These are phyloP conservation scores for Trichosporon ovoides DNA, from an alignment of 1,284 basidiomycete species.

Conservation along the genomic window DNA sequence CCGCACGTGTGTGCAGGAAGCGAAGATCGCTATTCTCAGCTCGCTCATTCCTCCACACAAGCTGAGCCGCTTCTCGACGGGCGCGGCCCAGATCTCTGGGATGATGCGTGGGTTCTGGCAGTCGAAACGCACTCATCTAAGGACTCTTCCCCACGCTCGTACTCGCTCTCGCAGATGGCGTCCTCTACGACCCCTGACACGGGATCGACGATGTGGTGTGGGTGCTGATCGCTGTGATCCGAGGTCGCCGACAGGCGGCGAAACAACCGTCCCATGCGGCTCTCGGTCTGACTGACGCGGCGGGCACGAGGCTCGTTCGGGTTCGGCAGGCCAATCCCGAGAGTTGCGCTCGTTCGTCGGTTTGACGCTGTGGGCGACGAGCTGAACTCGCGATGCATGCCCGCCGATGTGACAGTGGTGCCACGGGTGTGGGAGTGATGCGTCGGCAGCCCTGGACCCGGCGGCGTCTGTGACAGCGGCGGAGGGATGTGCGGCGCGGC, in stretches of 20 bases:
- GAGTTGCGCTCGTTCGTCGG: not conserved
- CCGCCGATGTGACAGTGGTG: not conserved
- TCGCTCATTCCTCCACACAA: no score
- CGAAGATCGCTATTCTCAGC: no score
- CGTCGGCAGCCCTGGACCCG: not conserved
- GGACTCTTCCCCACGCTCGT: not conserved
- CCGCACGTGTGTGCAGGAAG: no score
- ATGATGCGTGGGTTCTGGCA: no score
- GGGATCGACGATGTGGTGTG: not conserved
- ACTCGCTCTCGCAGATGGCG: constrained; percentile 6
- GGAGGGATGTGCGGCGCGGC: constrained; percentile 4
- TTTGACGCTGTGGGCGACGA: not conserved
- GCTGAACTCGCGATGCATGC: not conserved
- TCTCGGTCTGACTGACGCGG: not conserved
- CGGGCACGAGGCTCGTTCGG: not conserved
- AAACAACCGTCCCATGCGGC: not conserved
- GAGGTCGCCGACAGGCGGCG: constrained; percentile 5
- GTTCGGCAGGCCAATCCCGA: not conserved
- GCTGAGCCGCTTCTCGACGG: no score
- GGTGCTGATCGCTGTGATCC: not conserved
- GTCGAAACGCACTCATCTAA: constrained; percentile 3
- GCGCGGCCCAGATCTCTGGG: no score
- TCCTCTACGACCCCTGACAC: not conserved
- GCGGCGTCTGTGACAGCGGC: not conserved
- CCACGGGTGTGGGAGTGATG: not conserved